A percentile compares a stretch with the other conserved stretches of the same genome.
These are phyloP conservation scores for Blastobotrys peoriensis DNA, from an alignment of 805 yeast species.

Conservation along the genomic window DNA sequence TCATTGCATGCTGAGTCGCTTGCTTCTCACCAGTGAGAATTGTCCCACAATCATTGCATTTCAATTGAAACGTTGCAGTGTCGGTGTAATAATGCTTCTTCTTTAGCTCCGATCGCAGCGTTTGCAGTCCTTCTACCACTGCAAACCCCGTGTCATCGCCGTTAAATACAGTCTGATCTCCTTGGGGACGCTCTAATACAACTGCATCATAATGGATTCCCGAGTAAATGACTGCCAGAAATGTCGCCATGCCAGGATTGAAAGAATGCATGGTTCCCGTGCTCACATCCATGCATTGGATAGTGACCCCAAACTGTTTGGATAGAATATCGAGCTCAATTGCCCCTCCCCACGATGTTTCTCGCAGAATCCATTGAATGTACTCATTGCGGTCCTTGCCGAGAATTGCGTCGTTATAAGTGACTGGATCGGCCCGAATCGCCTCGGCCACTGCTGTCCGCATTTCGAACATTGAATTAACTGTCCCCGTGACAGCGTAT, in stretches of 20 bases:
- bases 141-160: conserved; percentile 29
- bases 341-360: conserved; percentile 78
- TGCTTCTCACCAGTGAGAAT: conserved; percentile 56
- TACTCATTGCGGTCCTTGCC: conserved; percentile 48
- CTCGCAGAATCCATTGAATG: conserved; percentile 52
- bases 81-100: conserved; percentile 56
- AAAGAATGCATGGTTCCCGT: conserved; percentile 53
- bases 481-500: conserved; percentile 41
- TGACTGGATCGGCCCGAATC: conserved; percentile 38
- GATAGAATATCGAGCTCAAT: conserved; percentile 65
- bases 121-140: conserved; percentile 34
- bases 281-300: conserved; percentile 60
- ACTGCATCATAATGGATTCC: conserved; percentile 73
- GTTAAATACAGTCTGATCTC: conserved; percentile 41
- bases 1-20: conserved; percentile 57
- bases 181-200: conserved; percentile 33
- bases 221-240: conserved; percentile 52
- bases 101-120: conserved; percentile 43
- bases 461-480: conserved; percentile 42
- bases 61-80: conserved; percentile 50
- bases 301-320: conserved; percentile 43
- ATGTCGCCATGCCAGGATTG: conserved; percentile 38
- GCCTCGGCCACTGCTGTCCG: conserved; percentile 46
- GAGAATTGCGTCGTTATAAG: conserved; percentile 51
- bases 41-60: conserved; percentile 51